Evolutionary conservation across 202 grass and related monocot species (phyloP).

Genomic region (Cymbopogon flexuosus): DNA sequence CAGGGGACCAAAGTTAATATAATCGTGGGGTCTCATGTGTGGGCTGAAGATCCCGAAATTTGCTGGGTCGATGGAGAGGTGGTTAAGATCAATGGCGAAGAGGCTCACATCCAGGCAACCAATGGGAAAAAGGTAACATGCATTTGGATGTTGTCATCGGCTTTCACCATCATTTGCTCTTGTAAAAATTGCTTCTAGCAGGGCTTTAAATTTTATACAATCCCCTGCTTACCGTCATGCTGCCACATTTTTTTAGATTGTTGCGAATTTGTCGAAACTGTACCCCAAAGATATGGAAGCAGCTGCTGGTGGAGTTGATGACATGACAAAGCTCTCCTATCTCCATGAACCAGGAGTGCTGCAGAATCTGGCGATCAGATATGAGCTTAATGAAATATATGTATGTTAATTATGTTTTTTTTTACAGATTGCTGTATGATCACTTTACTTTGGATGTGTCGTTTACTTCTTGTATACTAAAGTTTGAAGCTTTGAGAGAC

Average conservation of each 20-base stretch:
- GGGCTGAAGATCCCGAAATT: conserved; percentile 57
- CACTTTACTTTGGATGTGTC: neutral
- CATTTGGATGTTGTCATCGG: neutral
- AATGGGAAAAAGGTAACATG: conserved; percentile 59
- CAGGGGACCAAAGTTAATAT: conserved; percentile 91
- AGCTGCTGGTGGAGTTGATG: conserved; percentile 83
- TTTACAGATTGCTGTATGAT: neutral
- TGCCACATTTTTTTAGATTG: conserved; percentile 41
- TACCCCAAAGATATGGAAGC: conserved; percentile 95
- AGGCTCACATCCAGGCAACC: conserved; percentile 55
- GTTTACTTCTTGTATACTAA: neutral
- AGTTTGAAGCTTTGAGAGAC: conserved; percentile 17
- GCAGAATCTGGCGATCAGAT: conserved; percentile 75
- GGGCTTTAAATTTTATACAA: neutral
- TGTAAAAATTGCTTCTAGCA: neutral
- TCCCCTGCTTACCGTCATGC: neutral
- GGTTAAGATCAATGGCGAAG: conserved; percentile 67
- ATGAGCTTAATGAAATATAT: conserved; percentile 92
- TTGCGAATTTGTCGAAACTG: conserved; percentile 69
- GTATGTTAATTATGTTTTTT: conserved; percentile 37
- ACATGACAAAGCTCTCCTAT: conserved; percentile 93
- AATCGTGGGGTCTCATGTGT: conserved; percentile 86
- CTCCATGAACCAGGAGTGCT: conserved; percentile 89
- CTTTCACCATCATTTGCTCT: neutral
- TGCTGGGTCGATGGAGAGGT: conserved; percentile 81